Percentiles rank a stretch among this genome's conserved stretches.
These are phyloP conservation scores for Fusarium compactum DNA, from an alignment of 2,329 filamentous ascomycete genomes.

Conservation along the genomic window DNA sequence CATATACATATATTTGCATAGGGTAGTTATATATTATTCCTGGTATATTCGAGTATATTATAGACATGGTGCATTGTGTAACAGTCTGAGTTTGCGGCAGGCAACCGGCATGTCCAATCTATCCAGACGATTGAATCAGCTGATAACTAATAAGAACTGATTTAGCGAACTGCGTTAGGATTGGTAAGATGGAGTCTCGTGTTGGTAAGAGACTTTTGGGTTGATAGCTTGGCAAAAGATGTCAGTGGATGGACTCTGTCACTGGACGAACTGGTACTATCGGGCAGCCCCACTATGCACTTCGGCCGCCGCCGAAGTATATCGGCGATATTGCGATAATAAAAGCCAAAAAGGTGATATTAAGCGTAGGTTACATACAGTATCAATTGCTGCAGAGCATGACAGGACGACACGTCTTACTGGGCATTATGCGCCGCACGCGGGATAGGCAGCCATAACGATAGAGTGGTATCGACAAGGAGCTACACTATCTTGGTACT, in stretches of 20 bases:
- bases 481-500: neutral
- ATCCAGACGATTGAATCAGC: neutral
- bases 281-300: constrained; percentile 1
- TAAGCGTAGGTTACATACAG: constrained; percentile 5
- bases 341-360: constrained; percentile 8
- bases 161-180: constrained; percentile 7
- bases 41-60: neutral
- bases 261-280: constrained; percentile 14
- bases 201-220: constrained; percentile 21
- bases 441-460: constrained; percentile 17
- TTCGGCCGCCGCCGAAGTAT: constrained; percentile 30
- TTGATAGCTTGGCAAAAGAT: constrained; percentile 30
- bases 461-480: constrained; percentile 23
- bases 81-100: neutral
- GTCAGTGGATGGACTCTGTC: constrained; percentile 10
- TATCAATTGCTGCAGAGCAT: constrained; percentile 7
- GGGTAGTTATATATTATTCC: constrained; percentile 33
- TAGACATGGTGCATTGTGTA: neutral
- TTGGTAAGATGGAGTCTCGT: constrained; percentile 22
- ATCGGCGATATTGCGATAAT: constrained; percentile 16
- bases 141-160: neutral
- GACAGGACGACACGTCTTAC: neutral
- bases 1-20: constrained; percentile 39
- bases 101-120: neutral
- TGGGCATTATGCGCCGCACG: constrained; percentile 20